Base-by-base conservation (phyloP, 164 flowering plant genomes). In the Dillenia turbinata region DNA sequence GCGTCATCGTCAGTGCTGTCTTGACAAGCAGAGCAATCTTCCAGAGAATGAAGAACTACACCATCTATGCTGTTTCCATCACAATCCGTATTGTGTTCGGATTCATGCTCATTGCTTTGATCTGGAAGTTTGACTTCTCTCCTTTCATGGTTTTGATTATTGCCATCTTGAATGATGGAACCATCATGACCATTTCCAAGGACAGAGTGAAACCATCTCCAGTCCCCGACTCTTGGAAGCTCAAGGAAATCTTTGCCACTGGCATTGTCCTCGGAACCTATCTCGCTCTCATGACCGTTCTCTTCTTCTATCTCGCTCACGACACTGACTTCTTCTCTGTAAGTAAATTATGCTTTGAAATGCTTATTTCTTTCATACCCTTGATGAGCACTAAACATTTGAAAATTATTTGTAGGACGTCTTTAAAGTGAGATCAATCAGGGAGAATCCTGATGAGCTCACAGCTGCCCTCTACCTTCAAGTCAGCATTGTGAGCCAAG, bases 41-140 rank as follows among this genome's bases (percentile, higher is more conserved):
- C 84, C 96, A 91, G 66, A 86, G 97, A 71, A 90, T 88, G 97
- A 90, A 88, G 75, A 90, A 90, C 79, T 90, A 90, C 75, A 90
- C 97, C 46, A 91, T 91, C 69, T 91, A 91, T 63, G 97, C 97
- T 1, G 97, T 90, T 46, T 88, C 97, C 44, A 90, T 90, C 70
- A 90, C 97, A 10, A 90, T 90, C 69, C 84, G 96, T 57, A 88
- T 90, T 12, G 97, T 90, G 19, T 24, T 90, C 45, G 95, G 95
- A 10, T 90, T 90, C 83, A 59, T 90, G 83, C 85, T 90, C 43
- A 73, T 90, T 26, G 86, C 89, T 26, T 83, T 90, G 9, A 74
- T 90, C 51, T 90, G 97, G 97, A 75, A 83, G 73, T 90, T 88
- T n/a, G 95, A 90, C 65, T 90, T 90, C 85, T 76, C 97, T 0